Evolutionary conservation across 2,329 filamentous ascomycete genomes (phyloP).

Genomic region (Lomentospora prolificans): DNA sequence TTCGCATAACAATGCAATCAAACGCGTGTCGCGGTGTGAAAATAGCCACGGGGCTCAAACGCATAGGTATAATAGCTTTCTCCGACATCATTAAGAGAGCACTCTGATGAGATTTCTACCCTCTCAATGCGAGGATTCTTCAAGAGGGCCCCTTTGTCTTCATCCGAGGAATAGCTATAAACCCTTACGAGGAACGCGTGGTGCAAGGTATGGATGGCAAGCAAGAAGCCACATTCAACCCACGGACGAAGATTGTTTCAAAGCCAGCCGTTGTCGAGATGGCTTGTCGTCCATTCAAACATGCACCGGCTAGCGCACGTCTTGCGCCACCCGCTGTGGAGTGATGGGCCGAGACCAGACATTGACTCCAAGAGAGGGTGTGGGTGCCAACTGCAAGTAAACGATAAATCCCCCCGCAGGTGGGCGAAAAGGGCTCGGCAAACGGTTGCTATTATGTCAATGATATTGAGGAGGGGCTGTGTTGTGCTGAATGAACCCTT

Average conservation of each 20-base stretch:
- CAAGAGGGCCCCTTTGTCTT: too few species aligned
- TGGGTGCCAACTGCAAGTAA: too few species aligned
- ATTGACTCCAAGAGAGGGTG: too few species aligned
- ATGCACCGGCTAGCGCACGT: not conserved
- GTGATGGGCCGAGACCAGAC: not conserved
- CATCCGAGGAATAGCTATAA: too few species aligned
- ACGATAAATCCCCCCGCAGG: not conserved
- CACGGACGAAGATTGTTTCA: not conserved
- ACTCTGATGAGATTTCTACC: not conserved
- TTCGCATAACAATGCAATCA: slow-evolving; percentile 6
- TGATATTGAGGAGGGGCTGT: not conserved
- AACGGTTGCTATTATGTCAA: not conserved
- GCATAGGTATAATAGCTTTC: not conserved
- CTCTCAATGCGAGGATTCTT: too few species aligned
- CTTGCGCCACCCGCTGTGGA: not conserved
- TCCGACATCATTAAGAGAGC: not conserved
- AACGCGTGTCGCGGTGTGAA: slow-evolving; percentile 3
- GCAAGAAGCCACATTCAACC: not conserved
- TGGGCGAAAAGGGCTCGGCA: not conserved
- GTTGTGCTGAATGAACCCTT: too few species aligned
- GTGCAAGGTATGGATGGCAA: too few species aligned
- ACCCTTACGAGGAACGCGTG: not conserved
- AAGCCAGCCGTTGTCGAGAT: not conserved
- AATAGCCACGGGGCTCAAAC: not conserved
- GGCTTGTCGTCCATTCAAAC: not conserved